Conservation (phyloP, 352 stramenopile species). For the Pythium guiyangense region DNA sequence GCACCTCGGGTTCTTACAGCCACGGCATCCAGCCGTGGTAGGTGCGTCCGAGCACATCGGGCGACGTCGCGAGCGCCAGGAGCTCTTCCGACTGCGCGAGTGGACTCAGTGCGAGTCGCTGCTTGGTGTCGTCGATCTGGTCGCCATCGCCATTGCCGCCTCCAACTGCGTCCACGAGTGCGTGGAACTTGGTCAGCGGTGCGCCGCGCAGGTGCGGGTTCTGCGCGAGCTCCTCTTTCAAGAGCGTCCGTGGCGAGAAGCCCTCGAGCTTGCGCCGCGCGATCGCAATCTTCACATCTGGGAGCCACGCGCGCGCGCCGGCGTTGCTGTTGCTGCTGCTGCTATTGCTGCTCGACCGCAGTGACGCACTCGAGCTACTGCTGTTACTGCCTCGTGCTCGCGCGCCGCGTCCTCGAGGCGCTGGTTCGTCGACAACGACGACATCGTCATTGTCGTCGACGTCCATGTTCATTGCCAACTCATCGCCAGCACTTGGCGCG, state of each 20-base stretch:
- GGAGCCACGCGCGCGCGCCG: constrained; percentile 40
- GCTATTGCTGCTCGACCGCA: not conserved
- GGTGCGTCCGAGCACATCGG: constrained; percentile 73
- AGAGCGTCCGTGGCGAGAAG: constrained; percentile 51
- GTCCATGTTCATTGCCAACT: too few relatives aligned
- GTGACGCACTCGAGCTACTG: not conserved
- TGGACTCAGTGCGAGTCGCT: constrained; percentile 33
- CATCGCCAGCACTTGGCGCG: constrained; percentile 3
- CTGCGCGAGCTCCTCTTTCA: constrained; percentile 73
- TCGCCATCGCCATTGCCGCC: constrained; percentile 1
- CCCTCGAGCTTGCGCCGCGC: constrained; percentile 71
- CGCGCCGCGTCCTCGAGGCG: too few relatives aligned
- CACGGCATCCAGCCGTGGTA: constrained; percentile 85
- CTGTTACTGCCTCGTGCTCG: not conserved
- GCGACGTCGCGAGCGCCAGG: constrained; percentile 72
- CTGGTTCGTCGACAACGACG: too few relatives aligned
- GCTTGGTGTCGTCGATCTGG: constrained; percentile 10
- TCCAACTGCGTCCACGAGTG: constrained; percentile 40
- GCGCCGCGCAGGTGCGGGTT: constrained; percentile 58
- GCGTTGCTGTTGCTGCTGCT: not conserved
- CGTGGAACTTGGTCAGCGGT: constrained; percentile 51
- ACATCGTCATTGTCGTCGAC: too few relatives aligned
- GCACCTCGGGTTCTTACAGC: too few relatives aligned
- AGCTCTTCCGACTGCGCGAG: constrained; percentile 82
- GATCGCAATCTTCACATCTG: constrained; percentile 75